Evolutionary conservation across 352 stramenopile genomes (phyloP).

Genomic region (Pythium scleroteichum): DNA sequence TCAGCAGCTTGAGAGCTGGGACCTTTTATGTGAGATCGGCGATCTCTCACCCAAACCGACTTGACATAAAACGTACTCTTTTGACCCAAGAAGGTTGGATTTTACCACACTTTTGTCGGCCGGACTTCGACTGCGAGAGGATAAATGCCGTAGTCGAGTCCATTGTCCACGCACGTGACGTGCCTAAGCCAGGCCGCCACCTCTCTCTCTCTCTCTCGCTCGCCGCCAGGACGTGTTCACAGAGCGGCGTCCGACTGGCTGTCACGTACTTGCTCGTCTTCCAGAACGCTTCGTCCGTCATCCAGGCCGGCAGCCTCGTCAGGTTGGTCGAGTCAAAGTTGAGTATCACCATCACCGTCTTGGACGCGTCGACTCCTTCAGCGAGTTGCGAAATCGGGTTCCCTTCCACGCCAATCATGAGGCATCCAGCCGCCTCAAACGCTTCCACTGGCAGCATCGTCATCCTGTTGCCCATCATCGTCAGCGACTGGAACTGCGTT

Average conservation of each 20-base stretch:
- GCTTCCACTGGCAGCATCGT: not conserved
- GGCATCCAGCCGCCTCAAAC: not conserved
- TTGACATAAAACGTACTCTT: too few species aligned
- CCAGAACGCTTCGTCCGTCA: conserved; percentile 8
- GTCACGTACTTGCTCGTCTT: not conserved
- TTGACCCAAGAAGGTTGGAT: too few species aligned
- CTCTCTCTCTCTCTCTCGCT: not conserved
- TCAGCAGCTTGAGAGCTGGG: too few species aligned
- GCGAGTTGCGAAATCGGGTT: too few species aligned
- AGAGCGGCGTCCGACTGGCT: not conserved
- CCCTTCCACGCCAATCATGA: too few species aligned
- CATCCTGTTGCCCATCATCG: conserved; percentile 14
- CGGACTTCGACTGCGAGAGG: not conserved
- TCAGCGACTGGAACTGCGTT: not conserved
- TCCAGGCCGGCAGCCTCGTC: not conserved
- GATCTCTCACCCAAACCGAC: too few species aligned
- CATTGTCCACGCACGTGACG: too few species aligned
- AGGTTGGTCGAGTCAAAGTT: too few species aligned
- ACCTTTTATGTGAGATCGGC: too few species aligned
- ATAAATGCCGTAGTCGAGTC: not conserved
- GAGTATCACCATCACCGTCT: too few species aligned
- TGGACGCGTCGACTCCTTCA: too few species aligned
- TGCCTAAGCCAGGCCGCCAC: not conserved
- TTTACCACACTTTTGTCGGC: not conserved
- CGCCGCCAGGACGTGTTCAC: not conserved